Percentiles rank a stretch among this genome's conserved stretches.
Evolutionary conservation across 169 alveolate genomes (phyloP).

Genomic region (Plasmodium inui): DNA sequence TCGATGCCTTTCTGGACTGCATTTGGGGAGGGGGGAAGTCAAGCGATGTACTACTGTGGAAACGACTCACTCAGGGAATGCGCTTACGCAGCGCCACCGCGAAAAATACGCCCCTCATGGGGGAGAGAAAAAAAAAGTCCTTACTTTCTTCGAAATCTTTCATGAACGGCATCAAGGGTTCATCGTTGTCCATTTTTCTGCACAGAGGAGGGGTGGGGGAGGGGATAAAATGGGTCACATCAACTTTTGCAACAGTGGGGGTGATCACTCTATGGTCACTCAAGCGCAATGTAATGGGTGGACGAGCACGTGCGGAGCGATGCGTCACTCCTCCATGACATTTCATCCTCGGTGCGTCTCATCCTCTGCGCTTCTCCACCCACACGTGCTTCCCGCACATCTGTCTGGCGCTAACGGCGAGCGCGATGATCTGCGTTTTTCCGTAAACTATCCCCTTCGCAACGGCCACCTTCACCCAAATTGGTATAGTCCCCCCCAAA

Average conservation of each 20-base stretch:
- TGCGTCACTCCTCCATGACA: background rate
- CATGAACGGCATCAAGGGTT: conserved; percentile 68
- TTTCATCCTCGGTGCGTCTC: background rate
- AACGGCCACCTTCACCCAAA: background rate
- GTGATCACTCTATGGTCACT: background rate
- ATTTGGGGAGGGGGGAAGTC: background rate
- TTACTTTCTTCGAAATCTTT: conserved; percentile 76
- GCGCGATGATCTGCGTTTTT: background rate
- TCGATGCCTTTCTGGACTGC: conserved; percentile 86
- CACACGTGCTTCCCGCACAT: background rate
- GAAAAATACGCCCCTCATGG: background rate
- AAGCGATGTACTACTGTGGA: background rate
- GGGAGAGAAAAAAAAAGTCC: background rate
- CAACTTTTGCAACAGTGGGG: background rate
- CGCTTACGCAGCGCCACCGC: background rate
- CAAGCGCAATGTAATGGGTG: background rate
- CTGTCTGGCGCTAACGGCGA: background rate
- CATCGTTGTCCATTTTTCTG: conserved; percentile 74
- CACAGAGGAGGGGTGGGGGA: background rate
- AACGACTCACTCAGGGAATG: background rate
- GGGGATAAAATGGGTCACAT: background rate
- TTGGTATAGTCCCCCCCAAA: background rate
- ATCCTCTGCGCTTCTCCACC: no score
- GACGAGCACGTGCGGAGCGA: background rate
- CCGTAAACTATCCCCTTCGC: background rate